These are phyloP conservation scores for Nothophaeocryptopus gaeumannii DNA, from an alignment of 2,329 filamentous ascomycete species.

Conservation along the genomic window DNA sequence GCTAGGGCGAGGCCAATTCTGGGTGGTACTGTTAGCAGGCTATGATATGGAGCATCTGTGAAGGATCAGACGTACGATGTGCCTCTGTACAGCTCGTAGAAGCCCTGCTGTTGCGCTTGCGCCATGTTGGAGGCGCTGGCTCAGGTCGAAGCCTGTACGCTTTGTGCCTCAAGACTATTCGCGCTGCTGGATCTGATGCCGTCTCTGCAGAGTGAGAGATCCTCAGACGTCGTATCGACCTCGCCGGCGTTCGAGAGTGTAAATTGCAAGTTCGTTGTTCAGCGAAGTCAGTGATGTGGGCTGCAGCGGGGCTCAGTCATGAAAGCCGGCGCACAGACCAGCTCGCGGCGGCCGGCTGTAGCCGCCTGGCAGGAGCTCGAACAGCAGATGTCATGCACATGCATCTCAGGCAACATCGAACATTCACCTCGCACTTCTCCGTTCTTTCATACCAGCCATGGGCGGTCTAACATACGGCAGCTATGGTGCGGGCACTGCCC, in stretches of 20 bases:
- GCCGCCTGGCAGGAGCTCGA: constrained; percentile 9
- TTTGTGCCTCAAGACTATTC: too few species aligned
- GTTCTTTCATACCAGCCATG: constrained; percentile 22
- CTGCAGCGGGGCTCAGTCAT: constrained; percentile 4
- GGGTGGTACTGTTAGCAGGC: not conserved
- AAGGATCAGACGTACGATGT: constrained; percentile 71
- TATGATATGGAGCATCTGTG: constrained; percentile 8
- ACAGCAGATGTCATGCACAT: constrained; percentile 19
- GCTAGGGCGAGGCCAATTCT: constrained; percentile 93
- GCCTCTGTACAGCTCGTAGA: constrained; percentile 96
- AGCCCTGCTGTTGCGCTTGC: constrained; percentile 42
- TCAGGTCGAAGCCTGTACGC: too few species aligned
- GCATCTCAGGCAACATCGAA: constrained; percentile 8
- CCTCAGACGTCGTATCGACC: too few species aligned
- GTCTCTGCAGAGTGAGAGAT: too few species aligned
- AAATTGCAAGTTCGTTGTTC: not conserved
- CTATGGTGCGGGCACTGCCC: constrained; percentile 35
- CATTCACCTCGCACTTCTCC: constrained; percentile 8
- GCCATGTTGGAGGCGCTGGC: constrained; percentile 16
- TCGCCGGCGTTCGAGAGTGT: not conserved
- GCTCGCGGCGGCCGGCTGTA: not conserved
- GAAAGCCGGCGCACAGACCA: too few species aligned
- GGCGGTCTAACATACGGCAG: constrained; percentile 36
- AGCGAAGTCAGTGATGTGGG: not conserved
- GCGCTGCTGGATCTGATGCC: too few species aligned